phyloP scores from a whole-genome alignment of 2,329 filamentous ascomycete species.

The Hymenoscyphus occultus region DNA sequence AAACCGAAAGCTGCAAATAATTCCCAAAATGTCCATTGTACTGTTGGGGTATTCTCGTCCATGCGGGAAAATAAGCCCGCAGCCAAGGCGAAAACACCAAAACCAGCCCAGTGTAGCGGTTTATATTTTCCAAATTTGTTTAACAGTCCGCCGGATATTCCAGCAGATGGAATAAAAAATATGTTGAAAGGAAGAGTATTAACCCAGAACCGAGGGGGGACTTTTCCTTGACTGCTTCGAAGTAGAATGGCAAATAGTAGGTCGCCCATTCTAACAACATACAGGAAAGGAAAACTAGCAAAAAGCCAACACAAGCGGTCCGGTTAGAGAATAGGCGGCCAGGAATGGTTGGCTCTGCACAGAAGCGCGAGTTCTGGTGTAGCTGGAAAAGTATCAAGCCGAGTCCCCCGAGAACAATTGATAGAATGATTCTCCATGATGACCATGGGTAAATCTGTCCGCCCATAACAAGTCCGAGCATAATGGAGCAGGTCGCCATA shows the following conservation, averaged over 20 bases:
- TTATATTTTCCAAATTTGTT: slow-evolving; percentile 41
- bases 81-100: slow-evolving; percentile 26
- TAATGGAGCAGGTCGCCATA: slow-evolving; percentile 39
- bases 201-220: slow-evolving; percentile 50
- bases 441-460: slow-evolving; percentile 16
- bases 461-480: slow-evolving; percentile 37
- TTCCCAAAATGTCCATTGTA: slow-evolving; percentile 15
- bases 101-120: slow-evolving; percentile 39
- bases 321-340: background rate
- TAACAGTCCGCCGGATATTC: slow-evolving; percentile 46
- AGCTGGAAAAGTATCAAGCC: background rate
- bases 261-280: slow-evolving; percentile 37
- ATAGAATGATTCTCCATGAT: slow-evolving; percentile 7
- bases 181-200: slow-evolving; percentile 56
- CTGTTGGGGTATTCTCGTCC: slow-evolving; percentile 34
- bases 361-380: background rate
- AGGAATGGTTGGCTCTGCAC: background rate
- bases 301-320: slow-evolving; percentile 6
- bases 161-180: slow-evolving; percentile 57
- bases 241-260: slow-evolving; percentile 51
- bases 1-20: background rate
- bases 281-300: slow-evolving; percentile 1
- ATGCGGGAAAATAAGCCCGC: slow-evolving; percentile 42
- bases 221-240: slow-evolving; percentile 48
- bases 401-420: background rate